These are phyloP conservation scores for Pterocarpus santalinus DNA, from an alignment of 306 rosid genomes.

Conservation along the genomic window DNA sequence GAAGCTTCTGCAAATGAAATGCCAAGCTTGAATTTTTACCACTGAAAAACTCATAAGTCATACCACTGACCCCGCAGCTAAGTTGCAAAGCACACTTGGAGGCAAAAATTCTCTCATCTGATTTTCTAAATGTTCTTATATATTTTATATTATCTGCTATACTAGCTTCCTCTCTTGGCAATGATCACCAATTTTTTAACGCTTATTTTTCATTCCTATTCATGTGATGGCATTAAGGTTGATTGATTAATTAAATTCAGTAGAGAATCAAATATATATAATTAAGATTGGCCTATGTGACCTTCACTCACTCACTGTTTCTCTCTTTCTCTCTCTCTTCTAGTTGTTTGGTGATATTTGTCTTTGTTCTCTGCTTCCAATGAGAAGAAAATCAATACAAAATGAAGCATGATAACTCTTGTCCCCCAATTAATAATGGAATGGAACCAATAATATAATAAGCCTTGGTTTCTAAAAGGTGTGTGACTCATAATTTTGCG, in stretches of 20 bases:
- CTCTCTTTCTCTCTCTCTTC: slow-evolving; percentile 5
- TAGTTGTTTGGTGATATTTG: slow-evolving; percentile 5
- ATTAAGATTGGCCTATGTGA: slow-evolving; percentile 39
- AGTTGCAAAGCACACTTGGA: not conserved
- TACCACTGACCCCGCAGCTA: not conserved
- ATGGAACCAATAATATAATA: slow-evolving; percentile 29
- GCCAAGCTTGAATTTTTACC: slow-evolving; percentile 20
- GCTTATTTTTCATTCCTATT: slow-evolving; percentile 33
- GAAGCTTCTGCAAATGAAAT: slow-evolving; percentile 11
- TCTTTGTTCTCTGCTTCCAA: slow-evolving; percentile 49
- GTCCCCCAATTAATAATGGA: slow-evolving; percentile 41
- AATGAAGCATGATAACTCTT: slow-evolving; percentile 38
- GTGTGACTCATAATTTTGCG: slow-evolving; percentile 43
- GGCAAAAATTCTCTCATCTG: not conserved
- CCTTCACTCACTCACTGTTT: slow-evolving; percentile 16
- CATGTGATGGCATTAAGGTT: slow-evolving; percentile 45
- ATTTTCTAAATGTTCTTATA: not conserved
- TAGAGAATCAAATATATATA: slow-evolving; percentile 47
- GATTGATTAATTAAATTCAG: slow-evolving; percentile 27
- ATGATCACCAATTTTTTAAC: not conserved
- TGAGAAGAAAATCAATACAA: slow-evolving; percentile 48
- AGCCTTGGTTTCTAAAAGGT: not conserved
- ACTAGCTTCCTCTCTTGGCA: not conserved
- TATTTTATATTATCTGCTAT: no score
- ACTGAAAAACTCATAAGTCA: not conserved